Evolutionary conservation across 345 rosid genomes (phyloP).

Genomic region (Citrus sp.): DNA sequence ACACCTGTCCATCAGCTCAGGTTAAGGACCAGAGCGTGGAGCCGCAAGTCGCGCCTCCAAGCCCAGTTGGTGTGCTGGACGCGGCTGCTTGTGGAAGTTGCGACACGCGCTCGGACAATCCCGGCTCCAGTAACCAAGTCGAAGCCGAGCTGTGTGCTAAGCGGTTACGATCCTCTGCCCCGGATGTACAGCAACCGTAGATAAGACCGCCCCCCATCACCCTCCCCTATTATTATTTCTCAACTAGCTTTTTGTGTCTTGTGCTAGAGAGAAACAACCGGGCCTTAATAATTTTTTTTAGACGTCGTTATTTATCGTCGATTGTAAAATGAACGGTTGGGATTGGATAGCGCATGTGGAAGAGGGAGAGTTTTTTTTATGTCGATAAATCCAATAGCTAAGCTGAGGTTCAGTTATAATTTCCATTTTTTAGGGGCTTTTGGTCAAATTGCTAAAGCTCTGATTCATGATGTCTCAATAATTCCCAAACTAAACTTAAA

Average conservation of each 20-base stretch:
- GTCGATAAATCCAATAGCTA: not conserved
- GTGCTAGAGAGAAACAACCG: slow-evolving; percentile 6
- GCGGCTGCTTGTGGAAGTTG: slow-evolving; percentile 61
- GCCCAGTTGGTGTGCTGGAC: slow-evolving; percentile 65
- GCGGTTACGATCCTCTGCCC: slow-evolving; percentile 33
- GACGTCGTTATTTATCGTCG: slow-evolving; percentile 3
- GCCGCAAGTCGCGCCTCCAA: slow-evolving; percentile 35
- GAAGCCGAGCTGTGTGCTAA: slow-evolving; percentile 30
- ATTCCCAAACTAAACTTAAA: not conserved
- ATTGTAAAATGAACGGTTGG: slow-evolving; percentile 21
- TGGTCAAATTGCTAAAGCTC: slow-evolving; percentile 8
- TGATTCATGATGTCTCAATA: slow-evolving; percentile 16
- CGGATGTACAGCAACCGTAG: slow-evolving; percentile 50
- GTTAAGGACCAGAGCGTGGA: slow-evolving; percentile 23
- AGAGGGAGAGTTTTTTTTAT: slow-evolving; percentile 23
- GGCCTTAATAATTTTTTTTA: not conserved
- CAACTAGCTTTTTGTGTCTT: not conserved
- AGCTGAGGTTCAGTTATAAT: not conserved
- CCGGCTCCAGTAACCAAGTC: slow-evolving; percentile 28
- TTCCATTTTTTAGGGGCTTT: not conserved
- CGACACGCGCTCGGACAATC: slow-evolving; percentile 40
- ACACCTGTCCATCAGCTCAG: slow-evolving; percentile 49
- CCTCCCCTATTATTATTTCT: not conserved
- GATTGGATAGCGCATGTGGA: slow-evolving; percentile 17
- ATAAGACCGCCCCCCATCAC: slow-evolving; percentile 1